Evolutionary conservation across 2,329 filamentous ascomycete species (phyloP).

Genomic region (Rutstroemia sp.): DNA sequence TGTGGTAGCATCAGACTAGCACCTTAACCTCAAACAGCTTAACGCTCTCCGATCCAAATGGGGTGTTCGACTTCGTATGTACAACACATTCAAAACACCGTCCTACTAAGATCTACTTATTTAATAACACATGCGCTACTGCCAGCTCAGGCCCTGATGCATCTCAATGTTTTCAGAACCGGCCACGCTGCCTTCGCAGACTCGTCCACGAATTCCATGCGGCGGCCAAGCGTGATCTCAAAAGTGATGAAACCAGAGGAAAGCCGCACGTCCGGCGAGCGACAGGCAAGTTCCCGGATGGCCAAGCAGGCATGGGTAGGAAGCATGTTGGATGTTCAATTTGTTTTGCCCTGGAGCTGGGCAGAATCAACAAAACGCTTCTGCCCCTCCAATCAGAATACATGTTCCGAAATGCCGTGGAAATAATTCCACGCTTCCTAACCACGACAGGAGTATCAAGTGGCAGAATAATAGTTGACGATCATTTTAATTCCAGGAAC

Average conservation of each 20-base stretch:
- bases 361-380: not conserved
- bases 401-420: not conserved
- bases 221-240: constrained; percentile 6
- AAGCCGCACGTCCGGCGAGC: constrained; percentile 6
- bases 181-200: constrained; percentile 11
- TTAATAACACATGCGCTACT: constrained; percentile 3
- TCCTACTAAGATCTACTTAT: constrained; percentile 17
- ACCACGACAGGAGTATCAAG: not conserved
- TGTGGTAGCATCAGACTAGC: not conserved
- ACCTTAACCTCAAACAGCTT: constrained; percentile 9
- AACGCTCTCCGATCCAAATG: constrained; percentile 5
- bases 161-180: constrained; percentile 6
- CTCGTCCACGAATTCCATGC: constrained; percentile 11
- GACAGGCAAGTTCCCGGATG: constrained; percentile 4
- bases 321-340: not conserved
- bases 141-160: constrained; percentile 9
- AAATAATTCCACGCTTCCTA: not conserved
- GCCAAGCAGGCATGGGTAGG: not conserved
- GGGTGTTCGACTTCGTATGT: constrained; percentile 2
- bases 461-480: not conserved
- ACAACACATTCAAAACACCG: constrained; percentile 20
- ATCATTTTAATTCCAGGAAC: not conserved
- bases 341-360: not conserved
- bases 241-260: constrained; percentile 7
- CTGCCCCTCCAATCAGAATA: constrained; percentile 1